Evolutionary conservation across 805 yeast species (phyloP).

Genomic region (Saturnispora galanensis): DNA sequence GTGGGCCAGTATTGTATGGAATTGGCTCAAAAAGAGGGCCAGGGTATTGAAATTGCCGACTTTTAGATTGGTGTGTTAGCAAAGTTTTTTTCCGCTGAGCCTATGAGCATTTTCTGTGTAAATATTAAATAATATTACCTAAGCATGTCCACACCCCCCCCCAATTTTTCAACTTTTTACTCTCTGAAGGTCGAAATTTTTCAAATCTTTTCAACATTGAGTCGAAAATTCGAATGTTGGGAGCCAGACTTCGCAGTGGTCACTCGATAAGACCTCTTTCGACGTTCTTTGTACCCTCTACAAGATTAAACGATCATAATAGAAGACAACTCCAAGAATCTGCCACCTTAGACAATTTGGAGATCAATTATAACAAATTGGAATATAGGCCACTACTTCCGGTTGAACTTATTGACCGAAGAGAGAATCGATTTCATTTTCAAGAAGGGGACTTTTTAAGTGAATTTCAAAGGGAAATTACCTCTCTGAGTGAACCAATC

Average conservation of each 20-base stretch:
- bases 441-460: too few species aligned
- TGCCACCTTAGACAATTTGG: constrained; percentile 6
- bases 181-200: too few species aligned
- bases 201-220: too few species aligned
- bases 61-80: constrained; percentile 15
- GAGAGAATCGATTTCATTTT: not conserved
- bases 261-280: not conserved
- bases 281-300: constrained; percentile 11
- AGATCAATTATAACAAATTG: constrained; percentile 7
- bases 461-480: not conserved
- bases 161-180: too few species aligned
- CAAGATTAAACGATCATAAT: constrained; percentile 8
- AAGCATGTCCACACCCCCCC: too few species aligned
- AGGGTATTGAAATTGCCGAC: constrained; percentile 27
- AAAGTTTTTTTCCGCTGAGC: not conserved
- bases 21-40: constrained; percentile 17
- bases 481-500: too few species aligned
- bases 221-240: too few species aligned
- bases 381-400: constrained; percentile 1
- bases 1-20: constrained; percentile 37
- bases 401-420: not conserved
- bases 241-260: too few species aligned
- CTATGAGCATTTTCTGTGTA: too few species aligned
- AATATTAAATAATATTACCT: too few species aligned
- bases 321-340: constrained; percentile 8